Evolutionary conservation across 1,284 basidiomycete species (phyloP).

Genomic region (Apiotrichum akiyoshidainum): DNA sequence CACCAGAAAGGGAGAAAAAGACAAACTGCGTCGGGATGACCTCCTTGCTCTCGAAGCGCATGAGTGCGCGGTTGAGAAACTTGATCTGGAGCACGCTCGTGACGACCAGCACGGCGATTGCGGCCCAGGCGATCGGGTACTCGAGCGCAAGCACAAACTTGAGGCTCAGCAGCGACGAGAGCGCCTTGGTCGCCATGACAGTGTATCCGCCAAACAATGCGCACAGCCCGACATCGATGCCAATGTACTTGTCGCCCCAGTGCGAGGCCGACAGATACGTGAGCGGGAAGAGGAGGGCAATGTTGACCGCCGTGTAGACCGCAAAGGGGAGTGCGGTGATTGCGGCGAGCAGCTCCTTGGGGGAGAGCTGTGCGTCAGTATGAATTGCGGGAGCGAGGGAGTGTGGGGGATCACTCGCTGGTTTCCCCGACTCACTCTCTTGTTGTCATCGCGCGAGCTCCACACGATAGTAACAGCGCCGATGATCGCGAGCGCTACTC

Average conservation of each 20-base stretch:
- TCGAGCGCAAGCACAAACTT: constrained; percentile 71
- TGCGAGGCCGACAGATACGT: constrained; percentile 60
- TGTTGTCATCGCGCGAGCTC: constrained; percentile 67
- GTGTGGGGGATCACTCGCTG: no score
- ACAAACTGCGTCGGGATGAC: constrained; percentile 96
- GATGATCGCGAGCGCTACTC: constrained; percentile 74
- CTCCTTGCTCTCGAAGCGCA: constrained; percentile 81
- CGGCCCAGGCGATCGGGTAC: constrained; percentile 73
- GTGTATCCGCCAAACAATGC: constrained; percentile 69
- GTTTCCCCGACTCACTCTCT: constrained; percentile 55
- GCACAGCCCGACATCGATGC: constrained; percentile 72
- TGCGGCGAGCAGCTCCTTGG: constrained; percentile 65
- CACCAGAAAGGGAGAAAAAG: constrained; percentile 56
- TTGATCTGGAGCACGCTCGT: constrained; percentile 88
- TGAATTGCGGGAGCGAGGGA: neutral
- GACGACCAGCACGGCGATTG: constrained; percentile 64
- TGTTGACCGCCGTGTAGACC: constrained; percentile 65
- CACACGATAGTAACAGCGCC: constrained; percentile 89
- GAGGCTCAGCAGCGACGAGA: constrained; percentile 66
- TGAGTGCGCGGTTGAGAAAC: constrained; percentile 83
- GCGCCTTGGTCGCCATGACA: constrained; percentile 86
- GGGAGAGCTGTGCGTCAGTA: constrained; percentile 53
- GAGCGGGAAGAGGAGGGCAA: constrained; percentile 59
- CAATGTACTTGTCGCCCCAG: constrained; percentile 66
- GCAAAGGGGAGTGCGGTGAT: constrained; percentile 70